Evolutionary conservation across 2,329 filamentous ascomycete species (phyloP), one percentile per base, ranked within the genome.

Genomic region (Trichoderma breve): DNA sequence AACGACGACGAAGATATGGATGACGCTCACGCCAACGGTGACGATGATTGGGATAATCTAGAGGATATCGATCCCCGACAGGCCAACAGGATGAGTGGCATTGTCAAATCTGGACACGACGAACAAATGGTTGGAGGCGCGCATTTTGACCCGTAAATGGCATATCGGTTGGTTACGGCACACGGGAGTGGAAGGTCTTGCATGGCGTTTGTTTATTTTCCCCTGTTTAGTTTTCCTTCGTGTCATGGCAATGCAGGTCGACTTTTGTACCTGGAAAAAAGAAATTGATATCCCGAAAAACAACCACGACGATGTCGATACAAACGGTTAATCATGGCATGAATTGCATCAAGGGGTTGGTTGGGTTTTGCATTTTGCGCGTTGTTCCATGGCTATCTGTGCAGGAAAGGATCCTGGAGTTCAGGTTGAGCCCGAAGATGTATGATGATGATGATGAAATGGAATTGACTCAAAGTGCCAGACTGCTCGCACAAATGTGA

Each of bases 31-130:
- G 86, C 90, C 73, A 88, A 89, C 74, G 67, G 71, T 1, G 76
- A 82, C 70, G 78, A 76, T 71, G 75, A 88, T 73, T 89, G 88
- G 87, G 87, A 91, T 74, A 88, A 89, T 74, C 76, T 88, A 70
- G 84, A 87, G 73, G 88, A 89, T 73, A 78, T 86, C 71, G 86
- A 88, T 74, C 82, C 82, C 61, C 83, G 83, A 74, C 86, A 83
- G 76, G 79, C 81, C 53, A 89, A 89, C 76, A 85, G 88, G 66
- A 91, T 91, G 89, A 91, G 89, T 77, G 89, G 89, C 58, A 86
- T 90, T 74, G 84, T 89, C 65, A 87, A 86, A 78, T 83, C 83
- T 68, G 84, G 83, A 71, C 84, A 88, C 75, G 90, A 92, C 73
- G 88, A 90, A 78, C 85, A 89, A 74, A 89, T 90, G 84, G 88